Base-by-base conservation (phyloP, 2,329 filamentous ascomycete genomes). In the Hypoxylon sp. region DNA sequence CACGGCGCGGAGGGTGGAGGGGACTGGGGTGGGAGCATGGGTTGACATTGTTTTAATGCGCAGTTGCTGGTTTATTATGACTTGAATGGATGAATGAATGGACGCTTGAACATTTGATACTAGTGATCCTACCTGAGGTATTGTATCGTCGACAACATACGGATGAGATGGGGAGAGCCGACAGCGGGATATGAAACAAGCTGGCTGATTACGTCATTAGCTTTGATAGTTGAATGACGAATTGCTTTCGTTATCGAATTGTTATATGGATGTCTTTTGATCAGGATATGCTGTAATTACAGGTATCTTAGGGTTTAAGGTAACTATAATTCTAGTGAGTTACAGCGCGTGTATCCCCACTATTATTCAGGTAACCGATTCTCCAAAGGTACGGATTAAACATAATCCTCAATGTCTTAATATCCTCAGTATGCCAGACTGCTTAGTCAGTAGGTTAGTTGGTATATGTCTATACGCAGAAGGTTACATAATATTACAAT, bases 1-100 rank as follows among this genome's bases (percentile, higher is more conserved):
- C 24, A 84, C 81, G 57, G 83, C 72, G 65, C 85, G 81, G 53
- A 87, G 78, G 31, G 75, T n/a, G 39, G 65, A 35, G 3, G 51
- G 37, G 39, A 11, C 22, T 19, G 48, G 35, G 1, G 24, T 14
- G 10, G 54, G 60, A 37, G 33, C 48, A 22, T 51, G 60, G 44
- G 33, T 52, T 29, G 55, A 29, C 52, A 67, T 63, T 22, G 17
- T 26, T 26, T 26, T 26, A 26, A 26, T 26, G n/a, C 17, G 17
- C 3, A n/a, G 5, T 14, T 42, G 26, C 6, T 26, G 26, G 3
- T 26, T 26, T 26, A 26, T 39, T 39, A 37, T 37, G 13, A 14
- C 1, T 37, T 14, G 19, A 22, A 22, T 37, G 13, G 9, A n/a
- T 37, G 35, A 4, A n/a, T 6, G 35, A 37, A 17, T 8, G 9